phyloP scores from a whole-genome alignment of 176 grass and related monocot genomes.

The Bolboschoenus planiculmis region DNA sequence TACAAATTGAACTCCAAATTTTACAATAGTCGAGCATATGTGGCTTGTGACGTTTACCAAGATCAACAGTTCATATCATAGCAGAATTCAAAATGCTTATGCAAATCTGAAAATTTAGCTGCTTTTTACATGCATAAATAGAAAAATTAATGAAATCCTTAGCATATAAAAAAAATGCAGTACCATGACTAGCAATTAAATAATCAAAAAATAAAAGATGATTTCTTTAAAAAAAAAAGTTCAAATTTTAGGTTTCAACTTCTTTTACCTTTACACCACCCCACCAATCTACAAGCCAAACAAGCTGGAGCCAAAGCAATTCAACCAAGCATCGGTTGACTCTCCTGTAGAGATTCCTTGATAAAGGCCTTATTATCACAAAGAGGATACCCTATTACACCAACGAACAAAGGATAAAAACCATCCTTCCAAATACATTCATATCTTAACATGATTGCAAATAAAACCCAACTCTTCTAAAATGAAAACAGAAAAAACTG shows the following conservation, averaged over 20 bases:
- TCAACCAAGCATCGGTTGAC: constrained; percentile 73
- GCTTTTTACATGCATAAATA: neutral
- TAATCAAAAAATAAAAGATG: neutral
- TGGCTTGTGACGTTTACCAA: neutral
- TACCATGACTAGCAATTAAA: neutral
- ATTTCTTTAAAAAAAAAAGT: neutral
- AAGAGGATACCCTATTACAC: constrained; percentile 49
- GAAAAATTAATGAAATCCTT: neutral
- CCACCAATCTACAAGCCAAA: constrained; percentile 99
- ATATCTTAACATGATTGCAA: neutral
- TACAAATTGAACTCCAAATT: neutral
- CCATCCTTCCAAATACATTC: neutral
- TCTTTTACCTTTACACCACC: constrained; percentile 76
- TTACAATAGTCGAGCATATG: neutral
- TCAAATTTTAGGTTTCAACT: neutral
- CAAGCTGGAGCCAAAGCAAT: constrained; percentile 82
- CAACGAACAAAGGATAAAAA: neutral
- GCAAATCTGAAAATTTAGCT: neutral
- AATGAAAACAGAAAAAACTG: neutral
- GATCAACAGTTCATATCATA: neutral
- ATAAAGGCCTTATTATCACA: constrained; percentile 67
- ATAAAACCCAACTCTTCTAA: neutral
- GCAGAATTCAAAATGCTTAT: neutral
- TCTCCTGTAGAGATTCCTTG: constrained; percentile 62
- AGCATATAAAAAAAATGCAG: neutral